phyloP scores from a whole-genome alignment of 2,329 filamentous ascomycete genomes.

The Colletotrichum gigasporum region DNA sequence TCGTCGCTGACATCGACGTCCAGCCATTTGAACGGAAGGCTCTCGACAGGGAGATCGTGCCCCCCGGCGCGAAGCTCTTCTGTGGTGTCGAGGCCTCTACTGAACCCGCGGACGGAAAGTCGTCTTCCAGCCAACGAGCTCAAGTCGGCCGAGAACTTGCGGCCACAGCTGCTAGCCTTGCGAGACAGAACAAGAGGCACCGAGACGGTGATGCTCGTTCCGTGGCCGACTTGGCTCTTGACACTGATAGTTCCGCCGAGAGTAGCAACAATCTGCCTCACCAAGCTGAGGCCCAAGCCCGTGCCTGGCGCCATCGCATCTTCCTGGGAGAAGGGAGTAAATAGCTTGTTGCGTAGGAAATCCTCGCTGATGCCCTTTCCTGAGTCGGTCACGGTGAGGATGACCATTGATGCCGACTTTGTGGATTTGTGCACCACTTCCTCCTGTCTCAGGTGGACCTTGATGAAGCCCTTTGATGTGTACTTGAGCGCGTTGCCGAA shows the following conservation, averaged over 20 bases:
- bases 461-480: conserved; percentile 54
- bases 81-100: conserved; percentile 35
- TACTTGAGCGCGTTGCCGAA: conserved; percentile 65
- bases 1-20: conserved; percentile 38
- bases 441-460: conserved; percentile 42
- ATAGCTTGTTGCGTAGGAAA: conserved; percentile 66
- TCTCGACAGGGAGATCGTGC: conserved; percentile 36
- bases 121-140: background rate
- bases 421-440: conserved; percentile 30
- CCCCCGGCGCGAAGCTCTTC: conserved; percentile 32
- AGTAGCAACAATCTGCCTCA: conserved; percentile 63
- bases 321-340: conserved; percentile 70
- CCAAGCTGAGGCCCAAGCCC: conserved; percentile 69
- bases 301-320: conserved; percentile 65
- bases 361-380: conserved; percentile 70
- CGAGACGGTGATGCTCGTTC: conserved; percentile 61
- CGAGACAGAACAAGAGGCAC: conserved; percentile 46
- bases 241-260: conserved; percentile 67
- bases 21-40: conserved; percentile 42
- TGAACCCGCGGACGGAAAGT: conserved; percentile 21
- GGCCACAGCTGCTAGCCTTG: background rate
- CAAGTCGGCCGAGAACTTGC: conserved; percentile 26
- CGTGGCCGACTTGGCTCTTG: conserved; percentile 58
- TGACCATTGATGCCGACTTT: conserved; percentile 34
- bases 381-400: conserved; percentile 65